These are phyloP conservation scores for Lentinula lateritia DNA, from an alignment of 768 basidiomycete genomes.

Conservation along the genomic window DNA sequence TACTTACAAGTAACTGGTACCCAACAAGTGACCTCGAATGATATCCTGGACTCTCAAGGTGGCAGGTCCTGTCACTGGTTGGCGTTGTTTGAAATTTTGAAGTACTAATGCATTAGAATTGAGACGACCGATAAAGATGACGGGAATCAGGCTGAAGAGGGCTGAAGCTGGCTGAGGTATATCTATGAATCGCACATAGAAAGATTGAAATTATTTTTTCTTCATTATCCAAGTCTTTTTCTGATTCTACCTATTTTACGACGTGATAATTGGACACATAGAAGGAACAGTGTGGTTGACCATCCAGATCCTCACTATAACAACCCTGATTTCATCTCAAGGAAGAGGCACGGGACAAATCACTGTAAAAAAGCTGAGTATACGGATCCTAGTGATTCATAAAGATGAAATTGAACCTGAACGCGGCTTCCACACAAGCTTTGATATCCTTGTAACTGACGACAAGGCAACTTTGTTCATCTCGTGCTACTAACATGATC, in stretches of 20 bases:
- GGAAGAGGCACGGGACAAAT: conserved; percentile 29
- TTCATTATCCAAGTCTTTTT: conserved; percentile 58
- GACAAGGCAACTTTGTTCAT: conserved; percentile 94
- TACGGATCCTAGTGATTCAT: neutral
- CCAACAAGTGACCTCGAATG: no score
- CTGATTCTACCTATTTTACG: conserved; percentile 65
- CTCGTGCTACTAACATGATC: conserved; percentile 90
- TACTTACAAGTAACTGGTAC: no score
- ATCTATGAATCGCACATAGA: neutral
- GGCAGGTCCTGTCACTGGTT: no score
- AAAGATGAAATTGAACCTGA: conserved; percentile 49
- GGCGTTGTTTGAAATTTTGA: no score
- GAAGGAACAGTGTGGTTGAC: neutral
- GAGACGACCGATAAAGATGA: no score
- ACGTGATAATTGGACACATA: neutral
- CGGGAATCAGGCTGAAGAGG: no score
- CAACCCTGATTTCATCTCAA: neutral
- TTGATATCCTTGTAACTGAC: conserved; percentile 93
- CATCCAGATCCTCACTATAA: neutral
- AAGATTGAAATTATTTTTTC: conserved; percentile 24
- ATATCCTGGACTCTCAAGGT: no score
- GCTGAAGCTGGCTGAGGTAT: no score
- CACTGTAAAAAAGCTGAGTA: conserved; percentile 26
- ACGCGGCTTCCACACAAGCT: conserved; percentile 76
- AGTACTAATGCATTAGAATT: no score